Conservation (phyloP, 768 basidiomycete genomes). For the Boletus rubroflammeus region DNA sequence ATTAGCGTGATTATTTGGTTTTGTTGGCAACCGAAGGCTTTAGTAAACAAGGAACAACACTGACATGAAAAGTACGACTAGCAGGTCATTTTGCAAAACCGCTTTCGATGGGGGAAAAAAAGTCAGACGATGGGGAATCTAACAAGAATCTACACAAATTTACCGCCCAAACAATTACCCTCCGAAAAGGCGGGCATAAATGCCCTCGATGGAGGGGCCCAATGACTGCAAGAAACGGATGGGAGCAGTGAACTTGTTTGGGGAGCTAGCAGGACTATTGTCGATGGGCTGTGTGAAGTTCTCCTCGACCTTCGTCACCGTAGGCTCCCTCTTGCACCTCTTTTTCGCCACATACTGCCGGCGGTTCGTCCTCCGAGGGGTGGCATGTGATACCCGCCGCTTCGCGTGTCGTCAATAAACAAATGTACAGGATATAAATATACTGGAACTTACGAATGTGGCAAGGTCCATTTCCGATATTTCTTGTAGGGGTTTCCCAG, state of each 20-base stretch:
- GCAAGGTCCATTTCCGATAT: not conserved
- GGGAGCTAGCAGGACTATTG: not conserved
- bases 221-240: conserved; percentile 1
- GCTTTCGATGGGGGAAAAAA: not conserved
- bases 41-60: conserved; percentile 16
- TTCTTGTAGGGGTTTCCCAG: conserved; percentile 3
- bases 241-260: not conserved
- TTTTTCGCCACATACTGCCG: not conserved
- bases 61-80: not conserved
- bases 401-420: not conserved
- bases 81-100: too few relatives aligned
- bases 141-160: not conserved
- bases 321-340: not conserved
- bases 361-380: not conserved
- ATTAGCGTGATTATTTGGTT: conserved; percentile 18
- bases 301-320: not conserved
- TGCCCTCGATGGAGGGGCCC: not conserved
- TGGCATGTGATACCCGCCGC: not conserved
- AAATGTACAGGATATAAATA: not conserved
- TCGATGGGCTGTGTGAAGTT: not conserved
- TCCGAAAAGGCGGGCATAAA: conserved; percentile 1
- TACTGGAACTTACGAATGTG: not conserved
- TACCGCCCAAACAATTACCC: not conserved
- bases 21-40: conserved; percentile 11
- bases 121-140: not conserved